Conservation (phyloP, 257 asterid species). For the Thymus mandschuricus region DNA sequence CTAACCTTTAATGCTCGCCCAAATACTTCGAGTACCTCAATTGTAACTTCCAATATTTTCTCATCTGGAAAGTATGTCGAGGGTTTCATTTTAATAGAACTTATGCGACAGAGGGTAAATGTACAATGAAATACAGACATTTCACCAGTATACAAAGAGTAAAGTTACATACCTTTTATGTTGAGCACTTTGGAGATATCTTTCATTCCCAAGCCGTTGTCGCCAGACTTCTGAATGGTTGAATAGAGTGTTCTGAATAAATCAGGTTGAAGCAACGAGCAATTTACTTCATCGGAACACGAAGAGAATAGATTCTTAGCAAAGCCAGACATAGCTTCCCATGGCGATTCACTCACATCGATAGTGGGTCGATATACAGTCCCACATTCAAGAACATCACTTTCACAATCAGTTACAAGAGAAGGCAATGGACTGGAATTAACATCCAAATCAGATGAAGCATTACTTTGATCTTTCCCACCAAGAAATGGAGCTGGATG, state of each 20-base stretch:
- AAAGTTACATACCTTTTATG: conserved; percentile 52
- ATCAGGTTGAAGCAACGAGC: conserved; percentile 47
- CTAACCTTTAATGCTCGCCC: conserved; percentile 81
- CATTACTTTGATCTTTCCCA: conserved; percentile 37
- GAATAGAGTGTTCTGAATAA: conserved; percentile 67
- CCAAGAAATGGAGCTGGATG: conserved; percentile 29
- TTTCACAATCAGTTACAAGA: conserved; percentile 41
- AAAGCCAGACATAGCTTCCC: conserved; percentile 82
- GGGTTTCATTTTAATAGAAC: conserved; percentile 33
- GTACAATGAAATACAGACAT: not conserved
- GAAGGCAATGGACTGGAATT: conserved; percentile 33
- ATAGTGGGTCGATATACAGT: conserved; percentile 36
- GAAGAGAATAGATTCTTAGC: conserved; percentile 55
- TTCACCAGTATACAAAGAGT: conserved; percentile 30
- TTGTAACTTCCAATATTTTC: conserved; percentile 51
- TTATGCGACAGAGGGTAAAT: conserved; percentile 13
- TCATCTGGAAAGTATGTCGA: conserved; percentile 54
- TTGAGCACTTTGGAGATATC: conserved; percentile 60
- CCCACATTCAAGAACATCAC: conserved; percentile 44
- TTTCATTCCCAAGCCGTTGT: conserved; percentile 84
- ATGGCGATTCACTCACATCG: conserved; percentile 54
- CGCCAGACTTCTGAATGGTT: conserved; percentile 88
- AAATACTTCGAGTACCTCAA: conserved; percentile 83
- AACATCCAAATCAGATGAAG: conserved; percentile 31
- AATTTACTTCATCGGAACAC: conserved; percentile 44